Conservation (phyloP, 1,139 yeast genomes). For the Debaryomyces sp. region DNA sequence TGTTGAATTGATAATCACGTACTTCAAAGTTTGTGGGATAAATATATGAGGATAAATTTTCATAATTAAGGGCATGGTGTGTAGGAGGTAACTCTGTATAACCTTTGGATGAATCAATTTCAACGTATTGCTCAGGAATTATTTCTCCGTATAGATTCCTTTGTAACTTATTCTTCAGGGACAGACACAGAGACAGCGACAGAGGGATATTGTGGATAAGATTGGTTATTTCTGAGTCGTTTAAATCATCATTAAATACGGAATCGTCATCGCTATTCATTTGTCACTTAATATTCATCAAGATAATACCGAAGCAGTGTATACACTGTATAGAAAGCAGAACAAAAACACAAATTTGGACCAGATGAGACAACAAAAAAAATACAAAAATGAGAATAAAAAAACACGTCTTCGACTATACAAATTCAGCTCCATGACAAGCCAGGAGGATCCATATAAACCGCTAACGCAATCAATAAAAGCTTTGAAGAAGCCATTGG, state of each 20-base stretch:
- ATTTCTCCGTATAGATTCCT: constrained; percentile 9
- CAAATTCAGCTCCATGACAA: background rate
- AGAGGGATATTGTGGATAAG: constrained; percentile 4
- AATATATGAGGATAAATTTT: constrained; percentile 53
- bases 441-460: constrained; percentile 25
- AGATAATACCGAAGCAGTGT: background rate
- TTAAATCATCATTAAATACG: constrained; percentile 17
- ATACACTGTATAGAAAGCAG: background rate
- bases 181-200: constrained; percentile 1
- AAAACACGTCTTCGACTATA: background rate
- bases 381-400: background rate
- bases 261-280: constrained; percentile 18
- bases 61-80: constrained; percentile 52
- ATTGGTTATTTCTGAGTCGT: constrained; percentile 8
- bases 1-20: constrained; percentile 86
- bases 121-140: background rate
- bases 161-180: background rate
- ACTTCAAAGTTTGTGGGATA: constrained; percentile 86
- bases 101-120: background rate
- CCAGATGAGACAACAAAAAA: background rate
- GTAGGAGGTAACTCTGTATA: constrained; percentile 31
- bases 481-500: constrained; percentile 26
- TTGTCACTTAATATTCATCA: constrained; percentile 3
- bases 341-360: background rate
- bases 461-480: constrained; percentile 23